These are phyloP conservation scores for Myxozyma mucilagina DNA, from an alignment of 805 yeast species.

Conservation along the genomic window DNA sequence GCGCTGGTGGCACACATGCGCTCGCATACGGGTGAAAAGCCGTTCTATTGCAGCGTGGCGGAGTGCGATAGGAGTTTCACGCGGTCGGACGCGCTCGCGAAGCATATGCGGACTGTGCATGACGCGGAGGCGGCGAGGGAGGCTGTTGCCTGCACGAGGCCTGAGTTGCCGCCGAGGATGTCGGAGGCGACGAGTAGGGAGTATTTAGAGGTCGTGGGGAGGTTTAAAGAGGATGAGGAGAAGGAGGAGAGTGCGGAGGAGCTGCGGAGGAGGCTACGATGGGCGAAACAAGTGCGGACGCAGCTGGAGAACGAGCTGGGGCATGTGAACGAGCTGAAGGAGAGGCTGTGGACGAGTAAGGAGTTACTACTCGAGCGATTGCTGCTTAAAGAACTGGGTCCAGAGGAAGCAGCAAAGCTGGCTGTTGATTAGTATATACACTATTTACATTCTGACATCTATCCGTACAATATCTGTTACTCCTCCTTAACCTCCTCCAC, in stretches of 20 bases:
- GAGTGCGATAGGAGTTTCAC: conserved; percentile 64
- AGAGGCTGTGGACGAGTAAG: conserved; percentile 40
- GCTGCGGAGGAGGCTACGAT: conserved; percentile 37
- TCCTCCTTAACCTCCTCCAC: background rate
- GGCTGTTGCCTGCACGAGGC: conserved; percentile 2
- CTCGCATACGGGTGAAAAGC: conserved; percentile 66
- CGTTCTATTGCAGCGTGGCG: conserved; percentile 60
- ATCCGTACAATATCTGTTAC: no score
- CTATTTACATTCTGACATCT: no score
- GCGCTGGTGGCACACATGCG: conserved; percentile 64
- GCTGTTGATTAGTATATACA: conserved; percentile 14
- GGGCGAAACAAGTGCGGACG: conserved; percentile 38
- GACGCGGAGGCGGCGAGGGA: conserved; percentile 40
- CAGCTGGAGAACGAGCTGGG: conserved; percentile 35
- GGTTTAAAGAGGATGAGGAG: conserved; percentile 27
- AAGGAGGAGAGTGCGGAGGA: conserved; percentile 20
- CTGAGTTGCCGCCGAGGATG: conserved; percentile 17
- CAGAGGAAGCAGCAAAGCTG: conserved; percentile 28
- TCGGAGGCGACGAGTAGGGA: conserved; percentile 10
- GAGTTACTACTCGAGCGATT: conserved; percentile 41
- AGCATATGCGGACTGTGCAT: conserved; percentile 64
- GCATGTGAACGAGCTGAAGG: conserved; percentile 26
- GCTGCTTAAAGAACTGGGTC: conserved; percentile 33
- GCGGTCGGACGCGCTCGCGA: conserved; percentile 61
- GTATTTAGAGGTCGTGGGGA: conserved; percentile 11